Evolutionary conservation across 805 yeast species (phyloP), one percentile per base, ranked within the genome.

Genomic region (Metschnikowia shivogae): DNA sequence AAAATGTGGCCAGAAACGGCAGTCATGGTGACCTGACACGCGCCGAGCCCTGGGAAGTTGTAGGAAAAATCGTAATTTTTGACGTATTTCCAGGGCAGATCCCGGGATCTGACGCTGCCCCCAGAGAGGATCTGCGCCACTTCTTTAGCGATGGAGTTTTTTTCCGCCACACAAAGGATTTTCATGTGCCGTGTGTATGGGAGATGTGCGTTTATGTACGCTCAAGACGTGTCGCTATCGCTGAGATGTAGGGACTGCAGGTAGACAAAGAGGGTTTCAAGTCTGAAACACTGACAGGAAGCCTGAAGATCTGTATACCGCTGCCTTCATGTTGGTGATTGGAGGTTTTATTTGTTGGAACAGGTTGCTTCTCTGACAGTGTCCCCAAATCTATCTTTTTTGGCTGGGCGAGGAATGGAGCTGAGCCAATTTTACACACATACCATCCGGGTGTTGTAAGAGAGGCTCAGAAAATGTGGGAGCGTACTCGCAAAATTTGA

Each of bases 151-250:
- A 93, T 93, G 1, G 97, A 87, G 45, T 95, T 95, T 66, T 93
- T 93, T 68, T 93, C 99, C 2, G 99, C 99, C 45, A 93, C 97
- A 67, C 97, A 92, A 39, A 93, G 77, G 4, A 93, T 79, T 53
- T 70, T 82, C 93, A 87, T 85, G 35, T 13, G 33, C 13, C 8
- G 14, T 17, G 26, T 34, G 39, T 24, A 20, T 36, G 24, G 11
- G 14, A 5, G 11, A 27, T 19, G 26, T 8, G 13, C 20, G 19
- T 17, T 19, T 22, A 22, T 3, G 8, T 22, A 22, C 26, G 34
- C 3, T 28, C 6, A 20, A 22, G 29, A 33, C 40, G 40, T 37
- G 26, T 37, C 27, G 40, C 12, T 22, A 22, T 22, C 26, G 26
- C 26, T 6, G 26, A 22, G 26, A 22, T 22, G 26, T 22, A 22